Base-by-base conservation (phyloP, 305 asterid genomes). In the Fraxinus floribunda region DNA sequence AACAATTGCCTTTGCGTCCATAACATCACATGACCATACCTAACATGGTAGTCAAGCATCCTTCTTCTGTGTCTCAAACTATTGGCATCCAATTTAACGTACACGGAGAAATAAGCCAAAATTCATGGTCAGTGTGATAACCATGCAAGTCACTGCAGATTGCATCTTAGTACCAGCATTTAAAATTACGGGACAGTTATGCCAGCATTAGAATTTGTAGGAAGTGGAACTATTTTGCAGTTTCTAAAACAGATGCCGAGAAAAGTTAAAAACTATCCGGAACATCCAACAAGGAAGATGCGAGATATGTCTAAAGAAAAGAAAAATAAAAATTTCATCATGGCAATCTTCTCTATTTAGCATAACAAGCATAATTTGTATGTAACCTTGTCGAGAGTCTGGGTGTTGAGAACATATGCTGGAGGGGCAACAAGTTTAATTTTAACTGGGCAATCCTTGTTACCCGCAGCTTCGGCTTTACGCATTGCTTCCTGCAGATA, bases 401-500 rank as follows among this genome's bases (percentile, higher is more conserved):
- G 98, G 26, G 99, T 94, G 83, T 90, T 94, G 36, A 96, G 97
- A 78, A 96, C 99, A 85, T 96, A 96, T 76, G 97, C 93, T 30
- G 99, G 99, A 83, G 99, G 95, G 80, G 98, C 99, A 84, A 96
- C 97, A 71, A 96, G 98, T 88, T 93, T 96, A 84, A 94, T 96
- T 89, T 94, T 96, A 82, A 96, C 98, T 0, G 97, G 98, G 88
- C 99, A 96, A 80, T 93, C 98, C 57, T 88, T 82, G 86, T 94
- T 96, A 29, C 99, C 99, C 71, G 97, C 98, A 85, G 98, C 98
- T 91, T 96, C 99, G 84, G 99, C 98, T 91, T 93, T 96, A 60
- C 97, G 94, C 99, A 96, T 96, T 13, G 99, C 99, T 32, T 88
- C 98, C 99, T 95, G 86, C 60, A 80, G 83, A 83, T 30, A 13